Base-by-base conservation (phyloP, 306 rosid species). In the Lathyrus sativus region DNA sequence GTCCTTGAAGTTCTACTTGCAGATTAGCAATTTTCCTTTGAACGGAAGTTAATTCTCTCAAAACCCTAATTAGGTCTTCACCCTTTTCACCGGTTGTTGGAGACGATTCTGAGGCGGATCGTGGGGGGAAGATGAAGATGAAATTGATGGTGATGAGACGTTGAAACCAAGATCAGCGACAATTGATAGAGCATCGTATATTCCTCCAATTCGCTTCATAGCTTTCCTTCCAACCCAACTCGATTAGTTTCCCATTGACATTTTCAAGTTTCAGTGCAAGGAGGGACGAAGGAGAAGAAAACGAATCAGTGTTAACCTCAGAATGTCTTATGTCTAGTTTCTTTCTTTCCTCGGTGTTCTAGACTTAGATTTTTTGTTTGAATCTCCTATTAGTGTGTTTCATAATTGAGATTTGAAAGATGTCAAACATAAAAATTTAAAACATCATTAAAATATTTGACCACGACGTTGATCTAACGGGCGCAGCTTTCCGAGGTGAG, bases 1-100 rank as follows among this genome's bases (percentile, higher is more conserved):
- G 88, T 50, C 96, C 96, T 84, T 93, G 99, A 79, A 93, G 99
- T 76, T 93, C 97, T 15, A 90, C 99, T 84, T 93, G 97, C 72
- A 93, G 84, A 82, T 90, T 95, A 3, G 96, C 95, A 22, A 90
- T 93, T 84, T 90, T 90, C 74, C 90, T 87, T 74, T 93, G 99
- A 44, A 90, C 97, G 9, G 85, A 60, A 45, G 95, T 85, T 46
- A 93, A 87, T 67, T 93, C 99, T 81, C 96, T 83, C 67, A 93
- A 56, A 80, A 90, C 95, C 83, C 78, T 80, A 49, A 93, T 88
- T 68, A 93, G 78, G 72, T 88, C 96, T 59, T 90, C 96, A 41
- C 92, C 97, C 70, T 85, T 85, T 62, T 86, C 98, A n/a, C 86
- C 86, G 38, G 85, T 77, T 65, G 87, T 44, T 45, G 83, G 72